Percentiles rank a stretch among this genome's conserved stretches.
Evolutionary conservation across 176 grass and related monocot species (phyloP).

Genomic region (Typha latifolia): DNA sequence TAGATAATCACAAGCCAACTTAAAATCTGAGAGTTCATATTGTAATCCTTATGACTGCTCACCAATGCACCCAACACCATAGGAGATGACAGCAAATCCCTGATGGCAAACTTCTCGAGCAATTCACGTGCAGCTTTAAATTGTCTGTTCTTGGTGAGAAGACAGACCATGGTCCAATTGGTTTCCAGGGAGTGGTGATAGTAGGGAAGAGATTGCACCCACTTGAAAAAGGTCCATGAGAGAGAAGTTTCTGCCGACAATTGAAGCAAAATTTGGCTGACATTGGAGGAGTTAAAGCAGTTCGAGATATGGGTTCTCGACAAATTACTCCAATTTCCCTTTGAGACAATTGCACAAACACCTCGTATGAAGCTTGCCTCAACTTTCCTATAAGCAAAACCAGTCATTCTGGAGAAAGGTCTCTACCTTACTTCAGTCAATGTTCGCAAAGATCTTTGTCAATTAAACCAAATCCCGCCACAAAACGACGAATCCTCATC

Average conservation of each 20-base stretch:
- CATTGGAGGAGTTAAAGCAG: slow-evolving; percentile 27
- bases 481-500: too few species aligned
- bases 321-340: slow-evolving; percentile 23
- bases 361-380: slow-evolving; percentile 30
- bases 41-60: neutral
- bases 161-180: slow-evolving; percentile 41
- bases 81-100: slow-evolving; percentile 29
- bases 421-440: too few species aligned
- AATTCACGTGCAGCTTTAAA: slow-evolving; percentile 22
- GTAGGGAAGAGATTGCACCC: slow-evolving; percentile 28
- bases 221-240: slow-evolving; percentile 38
- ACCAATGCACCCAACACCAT: slow-evolving; percentile 25
- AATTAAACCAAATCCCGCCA: too few species aligned
- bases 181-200: slow-evolving; percentile 40
- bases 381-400: slow-evolving; percentile 11
- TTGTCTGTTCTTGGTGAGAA: slow-evolving; percentile 18
- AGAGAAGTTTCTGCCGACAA: slow-evolving; percentile 23
- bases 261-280: slow-evolving; percentile 24
- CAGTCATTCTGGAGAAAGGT: neutral
- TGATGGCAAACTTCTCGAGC: slow-evolving; percentile 34
- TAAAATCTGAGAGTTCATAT: slow-evolving; percentile 27
- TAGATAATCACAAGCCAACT: slow-evolving; percentile 31
- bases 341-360: slow-evolving; percentile 44
- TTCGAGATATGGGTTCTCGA: slow-evolving; percentile 11
- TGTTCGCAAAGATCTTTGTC: neutral